Evolutionary conservation across 768 basidiomycete species (phyloP).

Genomic region (Suillus hirtellus): DNA sequence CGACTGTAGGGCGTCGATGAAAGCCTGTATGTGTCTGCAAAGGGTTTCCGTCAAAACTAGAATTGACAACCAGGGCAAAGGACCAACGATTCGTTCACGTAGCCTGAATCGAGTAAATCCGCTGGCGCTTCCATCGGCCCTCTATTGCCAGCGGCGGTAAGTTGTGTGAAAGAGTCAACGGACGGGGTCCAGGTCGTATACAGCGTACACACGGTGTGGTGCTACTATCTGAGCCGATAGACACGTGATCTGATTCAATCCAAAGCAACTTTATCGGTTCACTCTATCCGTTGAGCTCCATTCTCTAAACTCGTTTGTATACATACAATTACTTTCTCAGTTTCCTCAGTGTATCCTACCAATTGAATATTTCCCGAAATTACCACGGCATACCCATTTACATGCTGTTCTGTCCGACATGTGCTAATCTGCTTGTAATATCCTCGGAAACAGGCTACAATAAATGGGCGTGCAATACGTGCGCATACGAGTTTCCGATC

Average conservation of each 20-base stretch:
- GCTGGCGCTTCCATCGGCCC: constrained; percentile 16
- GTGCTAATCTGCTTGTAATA: constrained; percentile 83
- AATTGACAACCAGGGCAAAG: background rate
- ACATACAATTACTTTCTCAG: background rate
- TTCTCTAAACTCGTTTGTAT: background rate
- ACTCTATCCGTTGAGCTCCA: no score
- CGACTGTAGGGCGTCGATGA: constrained; percentile 67
- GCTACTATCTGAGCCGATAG: background rate
- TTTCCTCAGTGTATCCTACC: background rate
- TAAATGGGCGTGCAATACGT: constrained; percentile 92
- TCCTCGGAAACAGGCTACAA: constrained; percentile 78
- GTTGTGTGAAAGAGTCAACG: constrained; percentile 2
- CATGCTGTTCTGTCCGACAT: constrained; percentile 96
- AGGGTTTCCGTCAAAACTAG: constrained; percentile 7
- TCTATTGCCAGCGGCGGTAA: constrained; percentile 14
- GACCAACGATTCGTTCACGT: constrained; percentile 71
- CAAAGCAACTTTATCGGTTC: no score
- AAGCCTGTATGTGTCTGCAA: constrained; percentile 68
- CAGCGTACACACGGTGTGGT: background rate
- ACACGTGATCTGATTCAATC: constrained; percentile 2
- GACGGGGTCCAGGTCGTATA: background rate
- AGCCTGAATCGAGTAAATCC: constrained; percentile 49
- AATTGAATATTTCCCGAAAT: background rate
- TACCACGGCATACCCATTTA: background rate
- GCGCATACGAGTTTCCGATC: constrained; percentile 82